Evolutionary conservation across 2,329 filamentous ascomycete species (phyloP).

Genomic region (Trichophyton rubrum): DNA sequence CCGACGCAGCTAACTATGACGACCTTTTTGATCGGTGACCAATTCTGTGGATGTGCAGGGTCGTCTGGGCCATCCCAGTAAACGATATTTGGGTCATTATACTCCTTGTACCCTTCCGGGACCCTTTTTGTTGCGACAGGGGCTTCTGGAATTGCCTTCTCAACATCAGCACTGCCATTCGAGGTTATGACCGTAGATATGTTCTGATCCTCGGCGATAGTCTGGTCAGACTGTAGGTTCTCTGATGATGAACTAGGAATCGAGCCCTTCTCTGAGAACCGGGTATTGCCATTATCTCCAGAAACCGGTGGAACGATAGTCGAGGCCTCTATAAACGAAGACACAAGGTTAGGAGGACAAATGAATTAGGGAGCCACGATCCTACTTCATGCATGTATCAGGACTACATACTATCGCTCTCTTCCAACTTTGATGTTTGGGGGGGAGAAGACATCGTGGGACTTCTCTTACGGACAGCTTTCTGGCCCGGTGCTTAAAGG

Average conservation of each 20-base stretch:
- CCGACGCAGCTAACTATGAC: slow-evolving; percentile 7
- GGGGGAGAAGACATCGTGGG: neutral
- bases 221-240: neutral
- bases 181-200: neutral
- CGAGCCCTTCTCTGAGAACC: neutral
- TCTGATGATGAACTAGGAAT: neutral
- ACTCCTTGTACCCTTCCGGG: slow-evolving; percentile 5
- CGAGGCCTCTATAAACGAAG: neutral
- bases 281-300: neutral
- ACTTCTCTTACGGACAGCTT: neutral
- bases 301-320: neutral
- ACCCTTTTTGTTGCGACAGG: neutral
- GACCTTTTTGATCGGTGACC: slow-evolving; percentile 20
- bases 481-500: neutral
- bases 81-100: slow-evolving; percentile 15
- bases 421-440: neutral
- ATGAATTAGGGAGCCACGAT: neutral
- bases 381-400: neutral
- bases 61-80: slow-evolving; percentile 19
- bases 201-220: neutral
- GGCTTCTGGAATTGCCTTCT: neutral
- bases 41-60: slow-evolving; percentile 19
- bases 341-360: neutral
- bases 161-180: neutral
- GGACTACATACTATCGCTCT: slow-evolving; percentile 1